Percentiles rank a stretch among this genome's conserved stretches.
Conservation (phyloP, 495 filamentous ascomycete genomes). For the Cercophora sp. region DNA sequence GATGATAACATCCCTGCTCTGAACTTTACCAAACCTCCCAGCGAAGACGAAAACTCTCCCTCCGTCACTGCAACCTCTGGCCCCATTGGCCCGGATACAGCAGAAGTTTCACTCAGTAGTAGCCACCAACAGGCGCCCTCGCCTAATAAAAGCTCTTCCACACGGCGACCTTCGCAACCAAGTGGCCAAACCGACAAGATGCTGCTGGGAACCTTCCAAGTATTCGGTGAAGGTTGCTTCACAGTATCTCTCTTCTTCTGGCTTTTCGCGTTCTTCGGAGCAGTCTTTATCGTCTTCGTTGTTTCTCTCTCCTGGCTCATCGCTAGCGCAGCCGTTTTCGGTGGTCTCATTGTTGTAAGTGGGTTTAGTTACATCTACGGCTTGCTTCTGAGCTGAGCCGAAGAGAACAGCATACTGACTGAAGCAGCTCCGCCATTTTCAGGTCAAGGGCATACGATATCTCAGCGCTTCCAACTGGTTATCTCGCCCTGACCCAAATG, state of each 20-base stretch:
- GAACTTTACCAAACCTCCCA: too few species aligned
- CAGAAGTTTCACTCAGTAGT: too few species aligned
- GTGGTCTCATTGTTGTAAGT: conserved; percentile 25
- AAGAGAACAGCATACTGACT: too few species aligned
- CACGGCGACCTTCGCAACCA: too few species aligned
- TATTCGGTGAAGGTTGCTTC: conserved; percentile 11
- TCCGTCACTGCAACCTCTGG: too few species aligned
- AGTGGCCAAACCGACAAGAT: not conserved
- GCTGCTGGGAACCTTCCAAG: conserved; percentile 5
- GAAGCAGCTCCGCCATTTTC: conserved; percentile 21
- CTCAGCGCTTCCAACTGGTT: conserved; percentile 8
- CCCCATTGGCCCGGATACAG: too few species aligned
- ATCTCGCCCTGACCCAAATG: not conserved
- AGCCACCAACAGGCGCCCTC: not conserved
- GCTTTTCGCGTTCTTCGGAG: not conserved
- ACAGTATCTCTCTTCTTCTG: conserved; percentile 15
- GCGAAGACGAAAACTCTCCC: too few species aligned
- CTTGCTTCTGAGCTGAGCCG: too few species aligned
- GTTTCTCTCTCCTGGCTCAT: conserved; percentile 20
- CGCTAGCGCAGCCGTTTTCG: conserved; percentile 7
- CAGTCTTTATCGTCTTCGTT: conserved; percentile 11
- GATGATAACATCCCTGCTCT: too few species aligned
- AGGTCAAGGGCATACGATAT: conserved; percentile 3
- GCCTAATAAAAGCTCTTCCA: too few species aligned
- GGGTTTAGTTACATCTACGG: not conserved